Percentiles rank a stretch among this genome's conserved stretches.
Evolutionary conservation across 495 filamentous ascomycete genomes (phyloP).

Genomic region (Tuber aestivum): DNA sequence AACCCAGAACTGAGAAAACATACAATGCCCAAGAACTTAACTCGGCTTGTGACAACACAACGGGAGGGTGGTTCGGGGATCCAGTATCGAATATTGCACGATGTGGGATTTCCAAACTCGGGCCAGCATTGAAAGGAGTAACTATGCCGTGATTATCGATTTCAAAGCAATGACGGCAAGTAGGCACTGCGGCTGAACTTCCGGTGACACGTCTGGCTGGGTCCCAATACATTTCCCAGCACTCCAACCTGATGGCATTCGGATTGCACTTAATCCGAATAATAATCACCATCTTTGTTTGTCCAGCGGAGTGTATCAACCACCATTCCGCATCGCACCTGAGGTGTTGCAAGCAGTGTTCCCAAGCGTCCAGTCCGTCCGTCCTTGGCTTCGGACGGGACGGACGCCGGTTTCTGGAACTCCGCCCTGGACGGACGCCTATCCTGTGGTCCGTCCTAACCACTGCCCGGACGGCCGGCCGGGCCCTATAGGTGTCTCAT

Average conservation of each 20-base stretch:
- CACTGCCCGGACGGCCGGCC: too few species aligned
- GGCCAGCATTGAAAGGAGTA: background rate
- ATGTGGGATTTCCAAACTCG: background rate
- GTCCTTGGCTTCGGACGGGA: too few species aligned
- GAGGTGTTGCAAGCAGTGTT: background rate
- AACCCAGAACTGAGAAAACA: background rate
- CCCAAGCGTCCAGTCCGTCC: too few species aligned
- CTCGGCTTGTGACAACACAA: background rate
- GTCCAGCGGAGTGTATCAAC: background rate
- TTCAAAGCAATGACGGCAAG: background rate
- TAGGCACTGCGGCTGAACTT: background rate
- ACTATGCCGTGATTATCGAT: background rate
- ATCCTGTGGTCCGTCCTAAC: too few species aligned
- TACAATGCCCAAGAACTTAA: background rate
- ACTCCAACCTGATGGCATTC: background rate
- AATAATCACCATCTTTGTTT: background rate
- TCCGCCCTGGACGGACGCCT: too few species aligned
- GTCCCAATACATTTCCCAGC: background rate
- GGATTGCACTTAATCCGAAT: background rate
- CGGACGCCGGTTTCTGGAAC: too few species aligned
- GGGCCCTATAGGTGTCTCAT: too few species aligned
- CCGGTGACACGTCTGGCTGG: background rate
- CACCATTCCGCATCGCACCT: background rate
- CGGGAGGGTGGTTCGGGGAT: background rate
- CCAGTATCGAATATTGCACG: background rate